Conservation (phyloP, 495 filamentous ascomycete genomes). For the Xylaria palmicola region DNA sequence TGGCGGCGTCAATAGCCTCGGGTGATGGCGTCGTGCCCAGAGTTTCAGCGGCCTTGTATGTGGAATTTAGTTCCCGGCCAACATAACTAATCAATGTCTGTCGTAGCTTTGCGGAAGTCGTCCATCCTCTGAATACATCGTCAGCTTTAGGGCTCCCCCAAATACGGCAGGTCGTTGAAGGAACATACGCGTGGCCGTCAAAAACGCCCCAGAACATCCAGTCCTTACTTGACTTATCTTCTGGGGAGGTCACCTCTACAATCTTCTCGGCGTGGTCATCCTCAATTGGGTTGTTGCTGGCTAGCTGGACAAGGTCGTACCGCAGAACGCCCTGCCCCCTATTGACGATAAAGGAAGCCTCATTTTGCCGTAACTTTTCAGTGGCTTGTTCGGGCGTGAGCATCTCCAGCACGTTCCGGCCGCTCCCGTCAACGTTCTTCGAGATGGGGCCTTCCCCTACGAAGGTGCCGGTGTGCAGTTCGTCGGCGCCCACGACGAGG, state of each 20-base stretch:
- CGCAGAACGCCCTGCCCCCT: constrained; percentile 87
- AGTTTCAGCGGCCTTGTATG: constrained; percentile 72
- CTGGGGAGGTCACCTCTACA: constrained; percentile 68
- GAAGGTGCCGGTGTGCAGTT: constrained; percentile 78
- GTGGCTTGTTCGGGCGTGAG: constrained; percentile 94
- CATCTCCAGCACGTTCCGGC: constrained; percentile 87
- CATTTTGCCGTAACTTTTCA: constrained; percentile 79
- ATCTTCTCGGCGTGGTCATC: constrained; percentile 98
- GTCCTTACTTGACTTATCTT: constrained; percentile 58
- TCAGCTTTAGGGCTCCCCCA: constrained; percentile 22
- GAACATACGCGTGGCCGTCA: constrained; percentile 85
- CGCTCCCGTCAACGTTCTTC: constrained; percentile 78
- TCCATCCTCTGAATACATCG: constrained; percentile 71
- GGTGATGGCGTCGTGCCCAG: constrained; percentile 59
- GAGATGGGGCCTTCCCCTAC: constrained; percentile 79
- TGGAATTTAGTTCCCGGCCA: constrained; percentile 88
- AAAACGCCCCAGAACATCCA: constrained; percentile 99
- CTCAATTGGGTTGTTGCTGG: constrained; percentile 96
- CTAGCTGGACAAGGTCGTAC: constrained; percentile 93
- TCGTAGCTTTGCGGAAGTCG: constrained; percentile 92
- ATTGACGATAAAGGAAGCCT: constrained; percentile 88
- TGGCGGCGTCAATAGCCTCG: constrained; percentile 81
- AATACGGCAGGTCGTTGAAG: background rate
- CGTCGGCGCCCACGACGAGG: constrained; percentile 77
- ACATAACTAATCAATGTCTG: constrained; percentile 90